These are phyloP conservation scores for Paecilomyces variotii DNA, from an alignment of 2,329 filamentous ascomycete species.

Conservation along the genomic window DNA sequence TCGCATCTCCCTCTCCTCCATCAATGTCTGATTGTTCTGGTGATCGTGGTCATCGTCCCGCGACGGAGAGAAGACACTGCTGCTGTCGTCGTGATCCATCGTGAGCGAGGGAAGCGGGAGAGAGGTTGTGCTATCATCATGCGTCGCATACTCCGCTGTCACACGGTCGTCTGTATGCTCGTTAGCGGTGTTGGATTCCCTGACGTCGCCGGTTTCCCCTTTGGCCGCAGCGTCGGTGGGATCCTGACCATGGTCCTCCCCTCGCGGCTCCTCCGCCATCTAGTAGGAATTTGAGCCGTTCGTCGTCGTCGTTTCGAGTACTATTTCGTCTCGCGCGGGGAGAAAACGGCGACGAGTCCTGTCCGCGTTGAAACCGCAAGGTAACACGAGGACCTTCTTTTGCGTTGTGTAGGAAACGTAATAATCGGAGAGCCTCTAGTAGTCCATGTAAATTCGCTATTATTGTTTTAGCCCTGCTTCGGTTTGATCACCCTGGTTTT, in stretches of 20 bases:
- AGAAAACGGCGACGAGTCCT: neutral
- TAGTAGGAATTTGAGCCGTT: neutral
- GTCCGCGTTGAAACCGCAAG: neutral
- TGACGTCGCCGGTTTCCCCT: slow-evolving; percentile 8
- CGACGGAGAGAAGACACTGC: slow-evolving; percentile 16
- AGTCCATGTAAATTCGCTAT: neutral
- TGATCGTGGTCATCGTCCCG: slow-evolving; percentile 22
- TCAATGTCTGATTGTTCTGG: slow-evolving; percentile 31
- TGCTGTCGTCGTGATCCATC: slow-evolving; percentile 26
- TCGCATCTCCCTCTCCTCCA: slow-evolving; percentile 54
- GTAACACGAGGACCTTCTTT: neutral
- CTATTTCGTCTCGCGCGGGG: neutral
- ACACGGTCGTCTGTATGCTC: slow-evolving; percentile 9
- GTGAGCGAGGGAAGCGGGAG: slow-evolving; percentile 21
- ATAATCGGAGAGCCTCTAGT: neutral
- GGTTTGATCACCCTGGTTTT: neutral
- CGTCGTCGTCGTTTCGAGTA: neutral
- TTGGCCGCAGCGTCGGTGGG: slow-evolving; percentile 6
- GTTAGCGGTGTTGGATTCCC: neutral
- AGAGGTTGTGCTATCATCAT: slow-evolving; percentile 3
- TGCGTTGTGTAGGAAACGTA: neutral
- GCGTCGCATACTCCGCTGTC: slow-evolving; percentile 3
- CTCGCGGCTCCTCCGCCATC: neutral
- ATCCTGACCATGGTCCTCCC: slow-evolving; percentile 3
- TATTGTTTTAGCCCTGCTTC: neutral